Conservation (phyloP, 768 basidiomycete genomes). For the Termitomyces sp. region DNA sequence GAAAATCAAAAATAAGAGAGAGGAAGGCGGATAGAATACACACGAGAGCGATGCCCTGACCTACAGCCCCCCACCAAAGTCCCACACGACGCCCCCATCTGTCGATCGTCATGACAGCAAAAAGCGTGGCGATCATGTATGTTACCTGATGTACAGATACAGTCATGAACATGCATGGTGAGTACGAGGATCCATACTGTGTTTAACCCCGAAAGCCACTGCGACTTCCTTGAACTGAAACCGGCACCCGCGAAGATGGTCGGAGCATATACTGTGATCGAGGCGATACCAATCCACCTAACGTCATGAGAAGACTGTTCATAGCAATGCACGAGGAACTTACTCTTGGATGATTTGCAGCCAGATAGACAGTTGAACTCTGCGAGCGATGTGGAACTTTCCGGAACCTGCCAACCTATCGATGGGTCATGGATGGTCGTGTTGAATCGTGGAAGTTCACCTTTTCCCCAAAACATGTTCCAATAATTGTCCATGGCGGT, state of each 20-base stretch:
- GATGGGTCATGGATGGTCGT: not conserved
- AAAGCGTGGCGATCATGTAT: conserved; percentile 34
- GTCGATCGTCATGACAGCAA: conserved; percentile 37
- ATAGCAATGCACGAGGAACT: conserved; percentile 6
- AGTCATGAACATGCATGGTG: not conserved
- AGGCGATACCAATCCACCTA: conserved; percentile 40
- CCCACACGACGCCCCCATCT: conserved; percentile 37
- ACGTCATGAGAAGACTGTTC: not conserved
- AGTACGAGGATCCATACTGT: conserved; percentile 20
- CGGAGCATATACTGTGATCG: conserved; percentile 40
- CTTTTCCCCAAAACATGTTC: conserved; percentile 40
- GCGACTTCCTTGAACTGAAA: conserved; percentile 33
- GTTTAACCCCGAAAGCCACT: conserved; percentile 40
- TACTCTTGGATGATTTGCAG: conserved; percentile 40
- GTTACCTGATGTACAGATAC: conserved; percentile 23
- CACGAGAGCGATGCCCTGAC: conserved; percentile 28
- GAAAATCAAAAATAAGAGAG: not conserved
- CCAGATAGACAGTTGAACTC: conserved; percentile 38
- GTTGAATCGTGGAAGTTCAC: conserved; percentile 1
- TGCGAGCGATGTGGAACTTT: conserved; percentile 34
- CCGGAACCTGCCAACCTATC: conserved; percentile 18
- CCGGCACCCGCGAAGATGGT: conserved; percentile 39
- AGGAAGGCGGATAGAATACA: not conserved
- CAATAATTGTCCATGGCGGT: conserved; percentile 34
- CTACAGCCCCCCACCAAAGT: conserved; percentile 40